Conservation (phyloP, 2,329 filamentous ascomycete genomes). For the Septoria petroselini region DNA sequence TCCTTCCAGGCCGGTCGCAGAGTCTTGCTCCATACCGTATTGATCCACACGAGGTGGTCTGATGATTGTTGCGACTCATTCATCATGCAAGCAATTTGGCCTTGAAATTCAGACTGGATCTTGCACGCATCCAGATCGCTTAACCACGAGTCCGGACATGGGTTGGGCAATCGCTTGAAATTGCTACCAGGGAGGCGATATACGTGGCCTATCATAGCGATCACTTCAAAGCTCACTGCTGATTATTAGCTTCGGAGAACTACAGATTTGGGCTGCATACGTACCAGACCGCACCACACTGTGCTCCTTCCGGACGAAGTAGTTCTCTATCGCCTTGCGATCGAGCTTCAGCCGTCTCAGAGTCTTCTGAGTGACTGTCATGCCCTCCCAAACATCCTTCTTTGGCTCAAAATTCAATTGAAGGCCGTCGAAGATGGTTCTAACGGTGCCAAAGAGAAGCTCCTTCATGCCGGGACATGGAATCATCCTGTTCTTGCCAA, state of each 20-base stretch:
- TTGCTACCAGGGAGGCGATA: conserved; percentile 15
- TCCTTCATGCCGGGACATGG: conserved; percentile 12
- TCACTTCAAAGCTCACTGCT: conserved; percentile 16
- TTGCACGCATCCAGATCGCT: conserved; percentile 13
- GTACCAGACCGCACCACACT: conserved; percentile 13
- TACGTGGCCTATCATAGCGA: conserved; percentile 17
- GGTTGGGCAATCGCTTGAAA: conserved; percentile 18
- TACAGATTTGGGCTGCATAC: not conserved
- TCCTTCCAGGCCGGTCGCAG: conserved; percentile 11
- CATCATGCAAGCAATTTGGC: conserved; percentile 4
- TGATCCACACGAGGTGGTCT: conserved; percentile 4
- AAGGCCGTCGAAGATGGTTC: conserved; percentile 10
- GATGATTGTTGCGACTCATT: not conserved
- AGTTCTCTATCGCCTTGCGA: conserved; percentile 11
- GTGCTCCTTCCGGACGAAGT: conserved; percentile 7
- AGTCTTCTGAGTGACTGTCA: conserved; percentile 8
- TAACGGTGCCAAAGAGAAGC: conserved; percentile 14
- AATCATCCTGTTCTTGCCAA: conserved; percentile 8
- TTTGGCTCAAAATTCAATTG: conserved; percentile 9
- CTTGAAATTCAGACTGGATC: conserved; percentile 12
- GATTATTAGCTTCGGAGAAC: not conserved
- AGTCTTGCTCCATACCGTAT: not conserved
- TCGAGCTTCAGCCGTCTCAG: conserved; percentile 6
- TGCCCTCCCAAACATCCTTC: conserved; percentile 9
- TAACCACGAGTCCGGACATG: conserved; percentile 13